phyloP scores from a whole-genome alignment of 2,329 filamentous ascomycete species.

The Sarocladiaceae sp. region DNA sequence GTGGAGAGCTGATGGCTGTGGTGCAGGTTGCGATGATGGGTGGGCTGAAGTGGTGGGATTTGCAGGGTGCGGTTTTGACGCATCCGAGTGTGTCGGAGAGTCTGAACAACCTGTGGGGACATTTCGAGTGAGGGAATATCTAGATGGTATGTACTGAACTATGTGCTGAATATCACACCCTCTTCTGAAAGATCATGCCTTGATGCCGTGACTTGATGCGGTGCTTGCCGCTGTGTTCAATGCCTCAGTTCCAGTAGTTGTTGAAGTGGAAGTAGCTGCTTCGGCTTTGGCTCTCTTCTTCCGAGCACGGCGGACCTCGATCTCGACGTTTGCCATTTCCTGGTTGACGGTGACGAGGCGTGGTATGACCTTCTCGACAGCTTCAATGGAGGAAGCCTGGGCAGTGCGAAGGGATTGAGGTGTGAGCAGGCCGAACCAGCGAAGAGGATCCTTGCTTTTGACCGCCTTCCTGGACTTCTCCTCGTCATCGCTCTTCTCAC shows the following conservation, averaged over 20 bases:
- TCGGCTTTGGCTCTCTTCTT: slow-evolving; percentile 50
- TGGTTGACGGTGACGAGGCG: slow-evolving; percentile 51
- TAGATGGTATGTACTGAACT: no score
- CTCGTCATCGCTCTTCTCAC: slow-evolving; percentile 13
- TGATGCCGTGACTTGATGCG: slow-evolving; percentile 11
- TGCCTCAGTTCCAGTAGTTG: slow-evolving; percentile 23
- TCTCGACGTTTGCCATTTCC: slow-evolving; percentile 62
- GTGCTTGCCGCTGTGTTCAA: no score
- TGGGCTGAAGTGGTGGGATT: slow-evolving; percentile 36
- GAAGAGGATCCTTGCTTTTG: slow-evolving; percentile 46
- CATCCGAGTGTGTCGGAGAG: slow-evolving; percentile 48
- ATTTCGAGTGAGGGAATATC: slow-evolving; percentile 27
- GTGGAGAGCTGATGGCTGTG: slow-evolving; percentile 49
- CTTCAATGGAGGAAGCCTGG: slow-evolving; percentile 52
- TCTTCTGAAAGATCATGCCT: no score
- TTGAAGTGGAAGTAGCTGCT: slow-evolving; percentile 15
- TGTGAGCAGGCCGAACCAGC: slow-evolving; percentile 53
- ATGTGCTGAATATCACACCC: no score
- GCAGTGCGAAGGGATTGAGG: slow-evolving; percentile 51
- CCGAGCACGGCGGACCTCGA: slow-evolving; percentile 59
- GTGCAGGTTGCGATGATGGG: slow-evolving; percentile 51
- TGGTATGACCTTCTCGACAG: slow-evolving; percentile 55
- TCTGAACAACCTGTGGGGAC: slow-evolving; percentile 46
- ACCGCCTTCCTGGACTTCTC: slow-evolving; percentile 9
- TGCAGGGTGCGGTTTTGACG: slow-evolving; percentile 43